Evolutionary conservation across 352 stramenopile genomes (phyloP).

Genomic region (Pythium apleroticum): DNA sequence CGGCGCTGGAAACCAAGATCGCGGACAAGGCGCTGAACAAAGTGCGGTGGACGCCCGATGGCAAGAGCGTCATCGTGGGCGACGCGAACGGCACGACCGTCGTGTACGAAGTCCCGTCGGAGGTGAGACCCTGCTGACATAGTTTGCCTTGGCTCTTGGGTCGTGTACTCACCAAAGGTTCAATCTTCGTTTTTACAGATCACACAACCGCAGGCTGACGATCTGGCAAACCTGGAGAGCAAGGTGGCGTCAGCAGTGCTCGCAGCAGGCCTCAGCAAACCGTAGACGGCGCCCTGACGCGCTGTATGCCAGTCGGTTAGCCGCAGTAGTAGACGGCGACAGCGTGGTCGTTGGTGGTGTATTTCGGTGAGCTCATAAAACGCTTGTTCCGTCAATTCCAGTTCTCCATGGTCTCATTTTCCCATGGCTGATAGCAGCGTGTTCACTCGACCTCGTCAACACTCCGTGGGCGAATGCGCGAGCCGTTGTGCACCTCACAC

Average conservation of each 20-base stretch:
- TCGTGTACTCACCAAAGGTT: background rate
- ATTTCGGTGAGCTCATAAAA: slow-evolving; percentile 5
- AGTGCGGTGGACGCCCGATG: slow-evolving; percentile 76
- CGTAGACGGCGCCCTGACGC: slow-evolving; percentile 23
- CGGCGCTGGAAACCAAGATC: slow-evolving; percentile 62
- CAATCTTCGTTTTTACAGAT: slow-evolving; percentile 35
- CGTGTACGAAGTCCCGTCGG: slow-evolving; percentile 78
- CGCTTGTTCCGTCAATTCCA: background rate
- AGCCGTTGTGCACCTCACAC: slow-evolving; percentile 21
- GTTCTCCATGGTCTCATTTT: too few relatives aligned
- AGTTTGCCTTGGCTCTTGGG: background rate
- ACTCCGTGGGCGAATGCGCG: slow-evolving; percentile 18
- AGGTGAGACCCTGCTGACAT: too few relatives aligned
- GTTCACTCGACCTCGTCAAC: slow-evolving; percentile 12
- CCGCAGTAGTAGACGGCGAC: background rate
- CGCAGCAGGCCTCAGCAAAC: slow-evolving; percentile 41
- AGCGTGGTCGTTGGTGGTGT: background rate
- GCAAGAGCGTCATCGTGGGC: slow-evolving; percentile 76
- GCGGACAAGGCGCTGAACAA: slow-evolving; percentile 81
- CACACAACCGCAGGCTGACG: slow-evolving; percentile 58
- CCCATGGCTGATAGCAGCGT: background rate
- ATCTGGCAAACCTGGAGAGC: slow-evolving; percentile 55
- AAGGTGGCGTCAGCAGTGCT: slow-evolving; percentile 62
- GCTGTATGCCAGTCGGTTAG: too few relatives aligned
- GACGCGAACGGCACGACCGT: slow-evolving; percentile 71